Evolutionary conservation across 495 filamentous ascomycete genomes (phyloP), one percentile per base, ranked within the genome.

Genomic region (Talaromyces ruber): DNA sequence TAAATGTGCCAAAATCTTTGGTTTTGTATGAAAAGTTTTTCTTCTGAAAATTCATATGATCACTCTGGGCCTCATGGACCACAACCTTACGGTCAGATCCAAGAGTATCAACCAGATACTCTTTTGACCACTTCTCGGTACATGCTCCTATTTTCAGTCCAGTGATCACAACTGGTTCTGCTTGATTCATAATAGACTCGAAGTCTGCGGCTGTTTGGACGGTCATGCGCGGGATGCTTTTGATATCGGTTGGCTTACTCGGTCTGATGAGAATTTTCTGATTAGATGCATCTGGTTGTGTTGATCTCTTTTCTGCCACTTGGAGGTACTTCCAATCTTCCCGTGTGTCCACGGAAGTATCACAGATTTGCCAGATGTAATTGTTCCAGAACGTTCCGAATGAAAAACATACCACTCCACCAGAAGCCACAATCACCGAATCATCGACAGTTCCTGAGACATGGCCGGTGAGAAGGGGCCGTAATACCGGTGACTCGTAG

Each of bases 321-420:
- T 70, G 18, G 0, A 28, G 37, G 70, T 70, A 77, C 50, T 73
- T 70, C 39, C 66, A 62, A 4, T 58, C 29, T 2, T 22, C 43
- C 1, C 65, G 61, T 22, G 67, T 62, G 22, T 24, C 43, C 6
- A 29, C 45, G 9, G 57, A 32, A 30, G 29, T 59, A 22, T 61
- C 64, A 62, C 67, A 66, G 54, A 86, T 55, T 22, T 70, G 63
- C 72, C 81, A 86, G 45, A 79, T 79, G 0, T 81, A 85, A 51
- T 81, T 75, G 61, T 89, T 91, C 85, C 88, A 91, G 64, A 81
- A 87, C 14, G 86, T 86, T 7, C 90, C 91, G 80, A 96, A 93
- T 0, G 90, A 91, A 72, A 95, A 96, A 70, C 92, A 96, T 0
- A 92, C 89, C 26, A 90, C 90, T 21, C 93, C 92, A 16, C 93